These are phyloP conservation scores for Botryotinia convoluta DNA, from an alignment of 2,329 filamentous ascomycete species.

Conservation along the genomic window DNA sequence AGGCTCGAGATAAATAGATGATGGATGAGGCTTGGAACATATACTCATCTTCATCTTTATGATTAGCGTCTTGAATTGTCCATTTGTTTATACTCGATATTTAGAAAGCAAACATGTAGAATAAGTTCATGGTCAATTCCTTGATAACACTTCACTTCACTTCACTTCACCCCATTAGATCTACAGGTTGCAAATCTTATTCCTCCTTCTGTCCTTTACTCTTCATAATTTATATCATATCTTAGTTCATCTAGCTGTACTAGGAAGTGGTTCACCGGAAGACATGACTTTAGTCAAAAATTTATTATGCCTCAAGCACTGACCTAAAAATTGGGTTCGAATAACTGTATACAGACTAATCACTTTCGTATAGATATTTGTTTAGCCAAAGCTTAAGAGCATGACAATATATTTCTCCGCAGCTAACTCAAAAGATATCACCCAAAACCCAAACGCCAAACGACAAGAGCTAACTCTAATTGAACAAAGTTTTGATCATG, in stretches of 20 bases:
- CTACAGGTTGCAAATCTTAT: neutral
- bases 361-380: neutral
- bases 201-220: neutral
- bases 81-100: neutral
- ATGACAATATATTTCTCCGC: constrained; percentile 11
- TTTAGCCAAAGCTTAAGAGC: neutral
- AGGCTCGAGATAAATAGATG: neutral
- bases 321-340: neutral
- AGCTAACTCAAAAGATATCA: neutral
- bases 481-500: constrained; percentile 41
- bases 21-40: neutral
- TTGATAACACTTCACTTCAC: neutral
- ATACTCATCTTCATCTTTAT: neutral
- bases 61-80: neutral
- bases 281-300: neutral
- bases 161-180: neutral
- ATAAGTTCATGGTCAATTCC: neutral
- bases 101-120: neutral
- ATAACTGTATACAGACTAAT: neutral
- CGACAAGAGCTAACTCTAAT: neutral
- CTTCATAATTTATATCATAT: neutral
- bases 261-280: neutral
- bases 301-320: neutral
- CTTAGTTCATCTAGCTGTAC: neutral
- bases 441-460: constrained; percentile 16